Conservation (phyloP, 179 eudicot species). For the Actinidia polygama region DNA sequence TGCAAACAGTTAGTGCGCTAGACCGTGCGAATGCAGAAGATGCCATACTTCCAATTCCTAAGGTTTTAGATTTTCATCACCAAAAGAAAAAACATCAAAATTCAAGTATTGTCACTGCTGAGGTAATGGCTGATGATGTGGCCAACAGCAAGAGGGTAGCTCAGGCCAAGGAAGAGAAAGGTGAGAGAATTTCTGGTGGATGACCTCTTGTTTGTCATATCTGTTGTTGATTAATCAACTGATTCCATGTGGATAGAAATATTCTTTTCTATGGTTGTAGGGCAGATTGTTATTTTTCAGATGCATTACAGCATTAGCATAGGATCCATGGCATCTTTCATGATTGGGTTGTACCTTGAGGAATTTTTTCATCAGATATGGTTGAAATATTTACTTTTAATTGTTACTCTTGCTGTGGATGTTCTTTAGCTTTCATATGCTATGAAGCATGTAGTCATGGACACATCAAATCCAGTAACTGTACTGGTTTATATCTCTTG, state of each 20-base stretch:
- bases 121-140: constrained; percentile 26
- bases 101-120: constrained; percentile 22
- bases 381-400: not conserved
- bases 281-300: not conserved
- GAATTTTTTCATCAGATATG: not conserved
- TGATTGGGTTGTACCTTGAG: not conserved
- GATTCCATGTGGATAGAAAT: not conserved
- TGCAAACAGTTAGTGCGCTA: constrained; percentile 78
- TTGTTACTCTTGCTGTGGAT: not conserved
- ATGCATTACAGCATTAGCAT: not conserved
- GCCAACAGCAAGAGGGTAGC: constrained; percentile 23
- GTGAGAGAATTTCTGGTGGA: constrained; percentile 31
- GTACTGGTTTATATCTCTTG: not conserved
- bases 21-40: constrained; percentile 93
- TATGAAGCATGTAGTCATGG: too few relatives aligned
- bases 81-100: constrained; percentile 33
- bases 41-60: constrained; percentile 80
- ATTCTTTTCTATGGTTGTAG: not conserved
- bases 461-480: not conserved
- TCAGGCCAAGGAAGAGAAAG: constrained; percentile 40
- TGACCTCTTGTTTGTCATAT: not conserved
- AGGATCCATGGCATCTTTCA: not conserved
- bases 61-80: constrained; percentile 47
- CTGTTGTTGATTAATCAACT: not conserved
- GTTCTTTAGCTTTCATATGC: not conserved